Percentiles rank a stretch among this genome's conserved stretches.
These are phyloP conservation scores for Eimeria zaria DNA, from an alignment of 169 alveolate genomes.

Conservation along the genomic window DNA sequence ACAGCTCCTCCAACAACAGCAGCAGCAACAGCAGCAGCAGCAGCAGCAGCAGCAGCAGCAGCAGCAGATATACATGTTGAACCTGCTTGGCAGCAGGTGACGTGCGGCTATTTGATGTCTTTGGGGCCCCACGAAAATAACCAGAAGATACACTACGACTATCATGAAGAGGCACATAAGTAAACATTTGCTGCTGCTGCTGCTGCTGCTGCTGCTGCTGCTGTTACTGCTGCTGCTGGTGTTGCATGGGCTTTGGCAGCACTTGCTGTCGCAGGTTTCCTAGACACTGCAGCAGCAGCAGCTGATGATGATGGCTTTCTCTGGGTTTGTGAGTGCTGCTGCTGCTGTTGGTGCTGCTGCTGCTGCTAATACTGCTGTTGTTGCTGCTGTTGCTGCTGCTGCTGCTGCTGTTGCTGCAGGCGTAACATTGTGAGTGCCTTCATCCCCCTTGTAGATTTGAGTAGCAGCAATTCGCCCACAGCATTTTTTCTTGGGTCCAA, in stretches of 20 bases:
- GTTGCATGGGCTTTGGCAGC: neutral
- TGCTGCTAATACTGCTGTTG: neutral
- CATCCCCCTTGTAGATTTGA: slow-evolving; percentile 77
- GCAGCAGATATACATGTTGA: slow-evolving; percentile 33
- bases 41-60: slow-evolving; percentile 18
- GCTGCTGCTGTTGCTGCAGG: slow-evolving; percentile 10
- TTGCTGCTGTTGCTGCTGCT: slow-evolving; percentile 22
- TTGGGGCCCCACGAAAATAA: slow-evolving; percentile 73
- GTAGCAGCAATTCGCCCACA: slow-evolving; percentile 76
- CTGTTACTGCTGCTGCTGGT: neutral
- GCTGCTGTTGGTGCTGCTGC: neutral
- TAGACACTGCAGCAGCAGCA: no score
- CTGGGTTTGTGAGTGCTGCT: neutral
- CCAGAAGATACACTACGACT: slow-evolving; percentile 80
- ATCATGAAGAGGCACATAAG: slow-evolving; percentile 81
- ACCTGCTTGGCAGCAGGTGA: slow-evolving; percentile 75
- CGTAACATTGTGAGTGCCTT: slow-evolving; percentile 82
- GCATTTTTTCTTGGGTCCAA: slow-evolving; percentile 53
- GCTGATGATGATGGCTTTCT: neutral
- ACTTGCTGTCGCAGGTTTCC: neutral
- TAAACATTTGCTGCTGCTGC: slow-evolving; percentile 1
- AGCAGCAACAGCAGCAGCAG: slow-evolving; percentile 48
- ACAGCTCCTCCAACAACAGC: neutral
- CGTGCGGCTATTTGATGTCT: slow-evolving; percentile 79
- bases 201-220: slow-evolving; percentile 17